Conservation (phyloP, 179 eudicot genomes). For the Sideroxylon spinosum region DNA sequence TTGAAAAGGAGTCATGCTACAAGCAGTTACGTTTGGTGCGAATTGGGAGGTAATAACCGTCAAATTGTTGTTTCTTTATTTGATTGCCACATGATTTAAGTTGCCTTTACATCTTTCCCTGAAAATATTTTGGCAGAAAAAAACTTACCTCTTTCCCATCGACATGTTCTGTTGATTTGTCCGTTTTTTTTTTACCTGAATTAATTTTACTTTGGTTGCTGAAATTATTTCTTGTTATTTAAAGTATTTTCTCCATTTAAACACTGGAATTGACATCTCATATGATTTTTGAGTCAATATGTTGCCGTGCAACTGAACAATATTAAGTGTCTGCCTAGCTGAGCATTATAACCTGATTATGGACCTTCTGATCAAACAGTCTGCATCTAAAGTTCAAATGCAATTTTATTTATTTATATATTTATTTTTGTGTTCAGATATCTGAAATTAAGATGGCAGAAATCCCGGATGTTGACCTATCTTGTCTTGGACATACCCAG, state of each 20-base stretch:
- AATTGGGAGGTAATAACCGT: not conserved
- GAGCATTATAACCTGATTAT: not conserved
- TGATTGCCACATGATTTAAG: not conserved
- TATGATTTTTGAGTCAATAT: not conserved
- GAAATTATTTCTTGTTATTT: constrained; percentile 3
- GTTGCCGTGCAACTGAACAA: not conserved
- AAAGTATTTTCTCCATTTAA: not conserved
- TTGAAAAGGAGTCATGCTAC: not conserved
- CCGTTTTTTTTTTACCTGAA: not conserved
- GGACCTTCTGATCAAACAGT: not conserved
- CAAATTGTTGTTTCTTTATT: not conserved
- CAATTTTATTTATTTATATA: not conserved
- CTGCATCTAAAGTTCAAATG: constrained; percentile 20
- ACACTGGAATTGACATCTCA: not conserved
- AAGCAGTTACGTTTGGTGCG: not conserved
- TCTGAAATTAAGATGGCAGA: constrained; percentile 89
- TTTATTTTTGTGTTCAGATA: constrained; percentile 47
- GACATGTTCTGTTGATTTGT: not conserved
- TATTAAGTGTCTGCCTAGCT: not conserved
- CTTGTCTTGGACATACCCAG: constrained; percentile 60
- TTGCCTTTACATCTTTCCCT: not conserved
- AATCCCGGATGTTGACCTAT: constrained; percentile 86
- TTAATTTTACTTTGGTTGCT: not conserved
- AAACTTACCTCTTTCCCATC: not conserved
- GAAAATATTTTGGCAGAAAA: no score